Evolutionary conservation across 306 rosid species (phyloP), one percentile per base, ranked within the genome.

Genomic region (Medicago ruthenica): DNA sequence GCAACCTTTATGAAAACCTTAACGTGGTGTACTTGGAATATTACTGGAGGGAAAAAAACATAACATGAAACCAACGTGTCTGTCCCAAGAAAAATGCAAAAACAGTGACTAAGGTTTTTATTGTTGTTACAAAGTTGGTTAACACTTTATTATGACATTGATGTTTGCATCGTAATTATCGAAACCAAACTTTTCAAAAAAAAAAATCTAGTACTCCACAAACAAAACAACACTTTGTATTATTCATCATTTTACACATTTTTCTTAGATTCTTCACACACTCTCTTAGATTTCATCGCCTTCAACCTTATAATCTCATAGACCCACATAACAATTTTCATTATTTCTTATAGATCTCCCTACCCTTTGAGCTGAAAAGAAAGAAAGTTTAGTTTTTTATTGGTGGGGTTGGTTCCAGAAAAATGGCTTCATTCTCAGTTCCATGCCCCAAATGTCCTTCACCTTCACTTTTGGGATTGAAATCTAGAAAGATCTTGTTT

Each of bases 341-440:
- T 13, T 55, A 4, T 55, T 78, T 47, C 20, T 57, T 42, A 54
- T 73, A 79, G 31, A 71, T 75, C 76, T 59, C 24, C 6, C 24
- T 47, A 27, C 70, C 73, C 71, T 48, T 73, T 82, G 53, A 40
- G 44, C 24, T 13, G 11, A 34, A 21, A 67, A 37, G 9, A 36
- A 71, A 61, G 67, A 79, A 76, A 53, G 37, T 15, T 10, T 71
- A 17, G 67, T 39, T 51, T 77, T 73, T 71, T 7, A 61, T 22
- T 79, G 58, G 79, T 74, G 73, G 80, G 78, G 54, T 80, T 61
- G 69, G 72, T 80, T 67, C 77, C 58, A 76, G 15, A 37, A 68
- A 20, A 18, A 89, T 90, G 95, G 90, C 88, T 5, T 82, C 92
- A 61, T 87, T 84, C 44, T 71, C 92, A 10, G 84, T 87, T 45